Evolutionary conservation across 108 stramenopile species (phyloP).

Genomic region (Skeletonema menzelii): DNA sequence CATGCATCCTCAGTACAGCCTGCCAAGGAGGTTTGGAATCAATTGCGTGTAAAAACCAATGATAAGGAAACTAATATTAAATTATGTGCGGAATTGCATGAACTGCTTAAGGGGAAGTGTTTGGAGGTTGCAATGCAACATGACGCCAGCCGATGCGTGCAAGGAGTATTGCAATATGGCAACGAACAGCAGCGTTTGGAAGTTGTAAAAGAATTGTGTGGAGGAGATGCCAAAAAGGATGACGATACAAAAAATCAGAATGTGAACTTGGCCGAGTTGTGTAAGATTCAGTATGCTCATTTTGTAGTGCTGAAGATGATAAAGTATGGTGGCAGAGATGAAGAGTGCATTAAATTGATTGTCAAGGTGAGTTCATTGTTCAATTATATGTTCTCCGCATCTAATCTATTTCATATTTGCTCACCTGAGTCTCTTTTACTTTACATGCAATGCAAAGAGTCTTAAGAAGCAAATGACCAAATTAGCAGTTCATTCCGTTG

Average conservation of each 20-base stretch:
- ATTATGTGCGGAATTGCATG: constrained; percentile 71
- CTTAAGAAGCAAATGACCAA: constrained; percentile 82
- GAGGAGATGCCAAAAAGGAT: constrained; percentile 7
- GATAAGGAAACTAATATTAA: constrained; percentile 59
- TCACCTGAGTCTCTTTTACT: neutral
- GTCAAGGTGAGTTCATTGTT: constrained; percentile 63
- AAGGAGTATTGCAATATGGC: constrained; percentile 88
- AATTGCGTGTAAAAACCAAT: constrained; percentile 78
- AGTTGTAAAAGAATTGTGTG: constrained; percentile 64
- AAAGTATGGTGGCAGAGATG: constrained; percentile 74
- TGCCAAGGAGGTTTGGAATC: constrained; percentile 86
- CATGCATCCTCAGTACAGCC: constrained; percentile 74
- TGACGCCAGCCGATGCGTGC: constrained; percentile 89
- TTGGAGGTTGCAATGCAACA: constrained; percentile 88
- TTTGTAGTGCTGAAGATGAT: constrained; percentile 90
- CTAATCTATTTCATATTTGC: neutral
- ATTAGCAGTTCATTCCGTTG: constrained; percentile 88
- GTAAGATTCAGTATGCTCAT: constrained; percentile 91
- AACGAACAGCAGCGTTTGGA: constrained; percentile 55
- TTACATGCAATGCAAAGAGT: constrained; percentile 34
- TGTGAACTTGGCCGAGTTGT: constrained; percentile 68
- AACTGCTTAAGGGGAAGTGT: constrained; percentile 71
- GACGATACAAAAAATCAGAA: constrained; percentile 23
- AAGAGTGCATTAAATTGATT: constrained; percentile 62
- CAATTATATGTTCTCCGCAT: neutral